Conservation (phyloP, 768 basidiomycete species). For the Agaricus subrufescens region DNA sequence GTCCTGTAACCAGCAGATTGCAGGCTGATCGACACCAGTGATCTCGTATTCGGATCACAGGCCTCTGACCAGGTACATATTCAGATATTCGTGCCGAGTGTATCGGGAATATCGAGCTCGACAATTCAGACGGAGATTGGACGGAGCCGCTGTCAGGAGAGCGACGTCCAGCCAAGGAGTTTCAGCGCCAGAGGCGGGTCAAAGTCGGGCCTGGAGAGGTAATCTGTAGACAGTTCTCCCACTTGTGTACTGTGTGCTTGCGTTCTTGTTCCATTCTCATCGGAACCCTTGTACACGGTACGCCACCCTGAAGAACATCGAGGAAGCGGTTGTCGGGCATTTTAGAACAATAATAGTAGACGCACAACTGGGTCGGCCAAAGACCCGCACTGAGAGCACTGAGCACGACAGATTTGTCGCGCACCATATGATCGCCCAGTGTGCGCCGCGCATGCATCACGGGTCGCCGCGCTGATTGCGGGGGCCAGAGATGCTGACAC, state of each 20-base stretch:
- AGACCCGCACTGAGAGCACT: no score
- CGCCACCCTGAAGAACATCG: neutral
- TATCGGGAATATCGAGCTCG: no score
- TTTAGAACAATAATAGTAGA: no score
- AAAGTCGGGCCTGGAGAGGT: neutral
- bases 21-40: no score
- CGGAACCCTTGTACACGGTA: neutral
- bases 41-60: no score
- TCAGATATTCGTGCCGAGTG: neutral
- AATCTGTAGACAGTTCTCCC: neutral
- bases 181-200: neutral
- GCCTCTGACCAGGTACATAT: neutral
- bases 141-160: neutral
- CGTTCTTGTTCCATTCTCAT: neutral
- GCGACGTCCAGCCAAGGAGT: neutral
- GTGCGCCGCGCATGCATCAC: neutral
- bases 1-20: no score
- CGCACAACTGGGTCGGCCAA: no score
- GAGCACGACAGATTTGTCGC: no score
- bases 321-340: neutral
- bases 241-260: neutral
- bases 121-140: neutral
- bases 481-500: neutral
- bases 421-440: neutral
- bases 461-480: constrained; percentile 10